These are phyloP conservation scores for Dillenia turbinata DNA, from an alignment of 164 flowering plant species.

Conservation along the genomic window DNA sequence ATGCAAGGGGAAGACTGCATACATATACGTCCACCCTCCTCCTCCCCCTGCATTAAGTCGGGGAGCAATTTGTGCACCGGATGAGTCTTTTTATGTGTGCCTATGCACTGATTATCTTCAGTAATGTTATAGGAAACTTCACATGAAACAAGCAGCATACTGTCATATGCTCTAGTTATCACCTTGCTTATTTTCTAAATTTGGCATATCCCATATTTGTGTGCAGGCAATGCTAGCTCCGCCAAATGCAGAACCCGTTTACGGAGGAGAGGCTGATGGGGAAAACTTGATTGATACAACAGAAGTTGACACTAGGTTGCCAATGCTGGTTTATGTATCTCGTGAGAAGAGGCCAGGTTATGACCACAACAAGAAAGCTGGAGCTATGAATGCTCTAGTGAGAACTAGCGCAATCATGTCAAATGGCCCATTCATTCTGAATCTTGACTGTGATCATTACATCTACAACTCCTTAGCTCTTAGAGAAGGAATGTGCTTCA, in stretches of 20 bases:
- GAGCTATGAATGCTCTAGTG: conserved; percentile 94
- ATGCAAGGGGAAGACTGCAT: too few species aligned
- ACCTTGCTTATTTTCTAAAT: background rate
- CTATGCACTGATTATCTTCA: too few species aligned
- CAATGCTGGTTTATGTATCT: conserved; percentile 90
- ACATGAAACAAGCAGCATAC: too few species aligned
- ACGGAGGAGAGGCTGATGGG: conserved; percentile 50
- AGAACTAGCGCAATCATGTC: conserved; percentile 89
- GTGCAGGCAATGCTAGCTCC: conserved; percentile 81
- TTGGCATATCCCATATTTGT: background rate
- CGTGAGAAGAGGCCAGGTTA: conserved; percentile 86
- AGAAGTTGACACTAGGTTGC: conserved; percentile 73
- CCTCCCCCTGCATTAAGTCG: too few species aligned
- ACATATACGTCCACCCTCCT: too few species aligned
- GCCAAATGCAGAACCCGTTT: conserved; percentile 64
- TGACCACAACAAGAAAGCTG: conserved; percentile 98
- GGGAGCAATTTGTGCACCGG: too few species aligned
- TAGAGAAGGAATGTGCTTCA: conserved; percentile 96
- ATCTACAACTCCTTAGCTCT: conserved; percentile 74
- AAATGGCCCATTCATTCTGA: conserved; percentile 89
- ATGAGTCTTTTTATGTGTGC: too few species aligned
- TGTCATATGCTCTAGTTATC: too few species aligned
- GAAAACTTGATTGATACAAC: conserved; percentile 54
- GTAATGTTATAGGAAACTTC: too few species aligned
- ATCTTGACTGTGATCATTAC: conserved; percentile 95